phyloP scores from a whole-genome alignment of 805 yeast species.

The Danielia oregonensis region DNA sequence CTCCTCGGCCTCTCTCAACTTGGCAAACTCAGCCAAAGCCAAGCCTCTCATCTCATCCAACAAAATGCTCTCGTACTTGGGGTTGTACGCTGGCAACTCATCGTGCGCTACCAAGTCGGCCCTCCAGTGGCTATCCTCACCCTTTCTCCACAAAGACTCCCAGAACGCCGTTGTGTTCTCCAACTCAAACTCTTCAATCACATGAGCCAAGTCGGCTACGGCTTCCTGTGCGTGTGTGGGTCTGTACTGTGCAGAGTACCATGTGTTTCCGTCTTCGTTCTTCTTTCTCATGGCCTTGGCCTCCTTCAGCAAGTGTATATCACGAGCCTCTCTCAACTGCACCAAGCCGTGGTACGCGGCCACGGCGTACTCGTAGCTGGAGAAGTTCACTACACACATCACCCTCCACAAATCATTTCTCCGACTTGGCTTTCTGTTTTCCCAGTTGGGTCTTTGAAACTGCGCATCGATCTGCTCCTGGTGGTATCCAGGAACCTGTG shows the following conservation, averaged over 20 bases:
- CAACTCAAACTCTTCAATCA: slow-evolving; percentile 59
- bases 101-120: slow-evolving; percentile 55
- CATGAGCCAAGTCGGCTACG: slow-evolving; percentile 73
- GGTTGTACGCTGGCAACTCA: slow-evolving; percentile 51
- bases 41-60: slow-evolving; percentile 54
- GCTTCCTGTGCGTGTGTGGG: slow-evolving; percentile 91
- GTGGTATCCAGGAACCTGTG: slow-evolving; percentile 72
- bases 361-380: slow-evolving; percentile 57
- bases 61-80: slow-evolving; percentile 65
- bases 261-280: slow-evolving; percentile 71
- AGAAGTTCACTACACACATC: slow-evolving; percentile 76
- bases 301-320: slow-evolving; percentile 48
- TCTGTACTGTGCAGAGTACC: slow-evolving; percentile 85
- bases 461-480: slow-evolving; percentile 62
- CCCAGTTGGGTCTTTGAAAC: slow-evolving; percentile 84
- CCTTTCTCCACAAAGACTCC: slow-evolving; percentile 88
- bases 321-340: slow-evolving; percentile 71
- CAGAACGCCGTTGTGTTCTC: slow-evolving; percentile 57
- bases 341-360: slow-evolving; percentile 73
- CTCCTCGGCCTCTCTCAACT: slow-evolving; percentile 15
- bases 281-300: slow-evolving; percentile 69
- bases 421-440: slow-evolving; percentile 72
- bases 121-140: slow-evolving; percentile 74
- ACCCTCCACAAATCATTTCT: slow-evolving; percentile 89
- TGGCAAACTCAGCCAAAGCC: slow-evolving; percentile 34